Evolutionary conservation across 192 early-diverging fungal genomes (phyloP).

Genomic region (Funneliformis geosporum): DNA sequence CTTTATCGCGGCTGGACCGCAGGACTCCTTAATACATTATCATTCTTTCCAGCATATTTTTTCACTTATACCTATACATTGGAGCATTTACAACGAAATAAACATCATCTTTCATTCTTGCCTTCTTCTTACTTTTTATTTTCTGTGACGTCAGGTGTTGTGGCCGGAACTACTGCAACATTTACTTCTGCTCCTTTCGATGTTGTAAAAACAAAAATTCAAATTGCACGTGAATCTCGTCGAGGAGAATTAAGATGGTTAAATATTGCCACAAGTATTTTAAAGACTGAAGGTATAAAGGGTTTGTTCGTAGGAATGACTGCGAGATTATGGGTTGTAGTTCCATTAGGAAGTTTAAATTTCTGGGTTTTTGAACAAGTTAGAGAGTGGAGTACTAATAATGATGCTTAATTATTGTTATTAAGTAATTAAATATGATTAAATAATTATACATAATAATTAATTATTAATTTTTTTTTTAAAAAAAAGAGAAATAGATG

Average conservation of each 20-base stretch:
- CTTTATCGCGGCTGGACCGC: slow-evolving; percentile 28
- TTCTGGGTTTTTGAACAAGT: slow-evolving; percentile 34
- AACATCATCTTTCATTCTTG: not conserved
- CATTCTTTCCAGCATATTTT: slow-evolving; percentile 31
- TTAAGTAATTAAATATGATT: too few relatives aligned
- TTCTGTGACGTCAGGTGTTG: slow-evolving; percentile 32
- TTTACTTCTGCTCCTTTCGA: slow-evolving; percentile 31
- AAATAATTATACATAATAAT: too few relatives aligned
- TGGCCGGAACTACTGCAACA: slow-evolving; percentile 22
- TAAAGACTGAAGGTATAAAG: slow-evolving; percentile 15
- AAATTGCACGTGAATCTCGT: slow-evolving; percentile 20
- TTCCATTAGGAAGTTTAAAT: slow-evolving; percentile 29
- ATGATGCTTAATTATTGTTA: too few relatives aligned
- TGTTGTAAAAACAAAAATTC: slow-evolving; percentile 35
- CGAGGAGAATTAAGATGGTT: slow-evolving; percentile 12
- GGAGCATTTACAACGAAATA: slow-evolving; percentile 5
- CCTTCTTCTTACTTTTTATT: slow-evolving; percentile 12
- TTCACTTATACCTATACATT: slow-evolving; percentile 22
- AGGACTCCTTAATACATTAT: slow-evolving; percentile 1
- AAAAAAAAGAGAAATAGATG: too few relatives aligned
- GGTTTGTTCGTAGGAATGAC: slow-evolving; percentile 26
- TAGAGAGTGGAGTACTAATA: slow-evolving; percentile 21
- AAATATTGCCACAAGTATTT: not conserved
- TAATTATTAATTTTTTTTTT: too few relatives aligned
- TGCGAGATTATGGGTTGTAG: slow-evolving; percentile 20